phyloP scores from a whole-genome alignment of 768 basidiomycete genomes.

The Xerocomellus intermedius region DNA sequence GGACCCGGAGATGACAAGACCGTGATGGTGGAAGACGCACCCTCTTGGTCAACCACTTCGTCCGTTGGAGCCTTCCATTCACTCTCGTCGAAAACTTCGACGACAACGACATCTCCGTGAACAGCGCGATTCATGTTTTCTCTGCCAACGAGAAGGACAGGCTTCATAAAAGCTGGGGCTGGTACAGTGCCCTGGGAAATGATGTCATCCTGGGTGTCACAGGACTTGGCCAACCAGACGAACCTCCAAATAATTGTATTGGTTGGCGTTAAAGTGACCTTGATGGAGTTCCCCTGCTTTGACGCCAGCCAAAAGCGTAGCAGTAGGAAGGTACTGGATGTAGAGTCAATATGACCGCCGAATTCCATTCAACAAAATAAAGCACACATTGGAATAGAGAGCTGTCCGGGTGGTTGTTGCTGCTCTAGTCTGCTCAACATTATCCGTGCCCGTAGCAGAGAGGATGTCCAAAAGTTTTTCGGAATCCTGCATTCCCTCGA shows the following conservation, averaged over 20 bases:
- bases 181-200: constrained; percentile 72
- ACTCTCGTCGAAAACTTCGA: constrained; percentile 80
- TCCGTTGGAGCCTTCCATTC: constrained; percentile 94
- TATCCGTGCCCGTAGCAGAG: constrained; percentile 61
- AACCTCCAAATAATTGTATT: constrained; percentile 94
- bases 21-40: constrained; percentile 39
- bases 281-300: constrained; percentile 84
- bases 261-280: constrained; percentile 93
- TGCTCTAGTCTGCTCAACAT: constrained; percentile 61
- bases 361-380: neutral
- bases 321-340: constrained; percentile 71
- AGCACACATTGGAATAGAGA: constrained; percentile 72
- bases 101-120: constrained; percentile 88
- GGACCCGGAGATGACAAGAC: neutral
- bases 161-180: constrained; percentile 69
- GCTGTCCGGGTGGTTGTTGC: constrained; percentile 51
- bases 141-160: constrained; percentile 80
- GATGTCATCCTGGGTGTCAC: neutral
- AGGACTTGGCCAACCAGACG: constrained; percentile 7
- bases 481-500: constrained; percentile 67
- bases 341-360: neutral
- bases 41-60: constrained; percentile 92
- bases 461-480: constrained; percentile 78
- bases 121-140: constrained; percentile 96
- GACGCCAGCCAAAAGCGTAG: constrained; percentile 74